These are phyloP conservation scores for Penicillium frequentans DNA, from an alignment of 2,329 filamentous ascomycete genomes.

Conservation along the genomic window DNA sequence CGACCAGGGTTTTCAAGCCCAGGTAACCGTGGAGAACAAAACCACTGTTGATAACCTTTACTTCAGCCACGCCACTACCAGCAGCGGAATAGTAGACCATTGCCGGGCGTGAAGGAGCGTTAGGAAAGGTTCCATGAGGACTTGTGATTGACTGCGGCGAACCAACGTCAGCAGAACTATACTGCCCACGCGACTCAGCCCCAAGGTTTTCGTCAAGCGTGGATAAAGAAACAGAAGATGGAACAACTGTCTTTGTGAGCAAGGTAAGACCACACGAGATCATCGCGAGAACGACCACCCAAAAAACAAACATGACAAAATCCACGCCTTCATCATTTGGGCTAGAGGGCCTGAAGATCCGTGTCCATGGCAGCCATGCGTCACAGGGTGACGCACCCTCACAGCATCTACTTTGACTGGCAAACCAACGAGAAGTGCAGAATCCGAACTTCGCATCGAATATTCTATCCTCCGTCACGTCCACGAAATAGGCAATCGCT, in stretches of 20 bases:
- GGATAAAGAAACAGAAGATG: slow-evolving; percentile 79
- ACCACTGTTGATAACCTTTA: slow-evolving; percentile 95
- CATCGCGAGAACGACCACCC: slow-evolving; percentile 68
- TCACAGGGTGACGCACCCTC: slow-evolving; percentile 54
- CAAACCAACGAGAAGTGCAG: slow-evolving; percentile 70
- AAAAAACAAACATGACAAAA: slow-evolving; percentile 71
- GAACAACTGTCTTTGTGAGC: slow-evolving; percentile 89
- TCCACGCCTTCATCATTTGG: slow-evolving; percentile 64
- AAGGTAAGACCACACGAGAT: slow-evolving; percentile 78
- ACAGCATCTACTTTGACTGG: slow-evolving; percentile 69
- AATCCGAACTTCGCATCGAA: slow-evolving; percentile 94
- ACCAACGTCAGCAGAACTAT: slow-evolving; percentile 24
- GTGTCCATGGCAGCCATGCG: slow-evolving; percentile 65
- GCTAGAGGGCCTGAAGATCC: slow-evolving; percentile 57
- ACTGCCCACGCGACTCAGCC: neutral
- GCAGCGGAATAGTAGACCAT: slow-evolving; percentile 96
- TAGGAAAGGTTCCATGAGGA: slow-evolving; percentile 37
- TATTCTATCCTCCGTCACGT: slow-evolving; percentile 78
- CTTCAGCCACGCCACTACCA: slow-evolving; percentile 93
- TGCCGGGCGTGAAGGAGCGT: slow-evolving; percentile 53
- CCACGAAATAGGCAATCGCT: slow-evolving; percentile 81
- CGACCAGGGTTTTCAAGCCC: slow-evolving; percentile 78
- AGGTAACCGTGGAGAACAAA: slow-evolving; percentile 97
- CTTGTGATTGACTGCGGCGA: slow-evolving; percentile 42
- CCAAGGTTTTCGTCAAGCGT: slow-evolving; percentile 90